These are phyloP conservation scores for Pseudogymnoascus sp. DNA, from an alignment of 2,329 filamentous ascomycete genomes.

Conservation along the genomic window DNA sequence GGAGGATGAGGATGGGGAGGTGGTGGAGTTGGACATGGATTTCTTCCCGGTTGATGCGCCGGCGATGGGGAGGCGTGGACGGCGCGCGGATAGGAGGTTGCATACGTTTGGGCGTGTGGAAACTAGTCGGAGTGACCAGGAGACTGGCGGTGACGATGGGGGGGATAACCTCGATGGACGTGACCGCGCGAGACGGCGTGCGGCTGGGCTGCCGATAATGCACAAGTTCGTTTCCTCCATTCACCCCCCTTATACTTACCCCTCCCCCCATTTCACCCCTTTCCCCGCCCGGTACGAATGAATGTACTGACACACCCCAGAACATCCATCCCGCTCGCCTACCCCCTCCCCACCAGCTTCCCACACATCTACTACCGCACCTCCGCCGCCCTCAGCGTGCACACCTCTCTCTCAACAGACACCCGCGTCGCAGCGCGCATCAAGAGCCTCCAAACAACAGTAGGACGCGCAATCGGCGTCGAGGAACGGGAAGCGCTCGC, in stretches of 20 bases:
- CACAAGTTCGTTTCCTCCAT: slow-evolving; percentile 20
- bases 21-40: slow-evolving; percentile 29
- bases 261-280: background rate
- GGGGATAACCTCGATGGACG: slow-evolving; percentile 23
- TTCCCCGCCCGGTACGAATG: background rate
- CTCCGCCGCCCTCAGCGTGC: slow-evolving; percentile 35
- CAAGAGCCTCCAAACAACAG: slow-evolving; percentile 56
- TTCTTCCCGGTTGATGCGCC: slow-evolving; percentile 26
- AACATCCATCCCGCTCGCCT: slow-evolving; percentile 45
- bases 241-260: background rate
- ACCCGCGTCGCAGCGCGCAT: slow-evolving; percentile 64
- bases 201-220: slow-evolving; percentile 26
- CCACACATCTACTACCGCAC: slow-evolving; percentile 60
- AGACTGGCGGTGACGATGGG: slow-evolving; percentile 15
- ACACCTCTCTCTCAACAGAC: slow-evolving; percentile 63
- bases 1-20: slow-evolving; percentile 22
- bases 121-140: slow-evolving; percentile 22
- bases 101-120: slow-evolving; percentile 34
- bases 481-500: slow-evolving; percentile 80
- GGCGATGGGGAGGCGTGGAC: slow-evolving; percentile 22
- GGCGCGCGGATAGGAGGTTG: slow-evolving; percentile 17
- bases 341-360: slow-evolving; percentile 77
- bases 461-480: slow-evolving; percentile 54
- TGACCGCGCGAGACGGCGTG: slow-evolving; percentile 27
- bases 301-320: slow-evolving; percentile 21